These are phyloP conservation scores for Pisolithus marmoratus DNA, from an alignment of 768 basidiomycete species.

Conservation along the genomic window DNA sequence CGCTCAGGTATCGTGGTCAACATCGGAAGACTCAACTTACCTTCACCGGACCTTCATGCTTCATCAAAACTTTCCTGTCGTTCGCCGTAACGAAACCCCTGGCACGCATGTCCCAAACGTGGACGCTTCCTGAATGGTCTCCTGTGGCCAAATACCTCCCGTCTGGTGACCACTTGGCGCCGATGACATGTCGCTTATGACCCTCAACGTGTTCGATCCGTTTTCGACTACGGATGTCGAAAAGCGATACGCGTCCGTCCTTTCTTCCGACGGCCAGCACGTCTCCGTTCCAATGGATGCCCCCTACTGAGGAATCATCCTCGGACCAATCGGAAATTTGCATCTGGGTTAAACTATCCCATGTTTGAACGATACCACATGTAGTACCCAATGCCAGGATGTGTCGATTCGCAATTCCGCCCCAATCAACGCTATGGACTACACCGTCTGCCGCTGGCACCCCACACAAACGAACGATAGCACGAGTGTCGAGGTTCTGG, in stretches of 20 bases:
- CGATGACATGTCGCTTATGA: constrained; percentile 31
- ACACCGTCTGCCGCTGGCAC: constrained; percentile 30
- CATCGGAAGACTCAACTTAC: constrained; percentile 14
- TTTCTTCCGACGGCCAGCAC: constrained; percentile 35
- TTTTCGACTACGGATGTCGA: constrained; percentile 30
- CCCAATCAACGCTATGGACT: constrained; percentile 50
- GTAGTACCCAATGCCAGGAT: constrained; percentile 49
- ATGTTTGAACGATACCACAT: constrained; percentile 46
- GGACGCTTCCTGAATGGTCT: constrained; percentile 36
- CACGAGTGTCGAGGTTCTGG: constrained; percentile 52
- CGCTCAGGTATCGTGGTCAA: neutral
- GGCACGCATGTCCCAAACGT: constrained; percentile 41
- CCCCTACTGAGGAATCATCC: constrained; percentile 30
- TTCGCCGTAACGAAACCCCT: constrained; percentile 24
- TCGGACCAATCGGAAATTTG: constrained; percentile 31
- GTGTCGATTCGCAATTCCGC: constrained; percentile 32
- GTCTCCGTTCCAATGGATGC: constrained; percentile 35
- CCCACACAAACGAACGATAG: constrained; percentile 46
- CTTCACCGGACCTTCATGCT: constrained; percentile 41
- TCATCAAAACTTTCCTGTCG: constrained; percentile 34
- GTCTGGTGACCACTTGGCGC: constrained; percentile 38
- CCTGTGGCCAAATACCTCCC: constrained; percentile 36
- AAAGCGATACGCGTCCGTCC: constrained; percentile 33
- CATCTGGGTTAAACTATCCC: constrained; percentile 38
- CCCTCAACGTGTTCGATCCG: constrained; percentile 24